These are phyloP conservation scores for Rhodotorula toruloides DNA, from an alignment of 768 basidiomycete genomes.

Conservation along the genomic window DNA sequence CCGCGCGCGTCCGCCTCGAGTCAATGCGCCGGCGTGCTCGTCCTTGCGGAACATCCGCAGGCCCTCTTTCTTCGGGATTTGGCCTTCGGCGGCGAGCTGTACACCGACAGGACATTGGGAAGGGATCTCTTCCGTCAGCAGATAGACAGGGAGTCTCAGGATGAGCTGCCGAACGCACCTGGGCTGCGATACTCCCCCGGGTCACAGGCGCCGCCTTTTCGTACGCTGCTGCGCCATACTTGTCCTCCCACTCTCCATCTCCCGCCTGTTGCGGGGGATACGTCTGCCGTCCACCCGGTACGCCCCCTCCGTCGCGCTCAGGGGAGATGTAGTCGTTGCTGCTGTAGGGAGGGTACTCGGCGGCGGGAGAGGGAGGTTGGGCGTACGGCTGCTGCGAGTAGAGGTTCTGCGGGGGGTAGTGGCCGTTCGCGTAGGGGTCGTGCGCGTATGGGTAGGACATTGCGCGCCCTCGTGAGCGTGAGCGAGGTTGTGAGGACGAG, in stretches of 20 bases:
- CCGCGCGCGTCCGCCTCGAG: constrained; percentile 31
- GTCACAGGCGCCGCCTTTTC: constrained; percentile 30
- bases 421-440: neutral
- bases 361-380: neutral
- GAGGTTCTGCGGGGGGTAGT: constrained; percentile 6
- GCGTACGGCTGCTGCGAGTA: constrained; percentile 10
- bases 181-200: constrained; percentile 35
- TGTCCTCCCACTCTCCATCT: constrained; percentile 6
- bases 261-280: constrained; percentile 16
- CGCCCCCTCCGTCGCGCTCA: constrained; percentile 2
- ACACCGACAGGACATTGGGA: too few species aligned
- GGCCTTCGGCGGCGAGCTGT: constrained; percentile 42
- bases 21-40: constrained; percentile 41
- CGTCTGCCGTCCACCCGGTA: constrained; percentile 17
- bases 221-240: constrained; percentile 1
- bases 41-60: constrained; percentile 43
- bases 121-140: too few species aligned
- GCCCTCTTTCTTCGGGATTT: constrained; percentile 44
- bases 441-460: neutral
- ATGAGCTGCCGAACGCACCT: constrained; percentile 13
- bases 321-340: constrained; percentile 20
- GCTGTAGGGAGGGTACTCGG: neutral
- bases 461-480: neutral
- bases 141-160: neutral
- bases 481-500: neutral